Evolutionary conservation across 2,329 filamentous ascomycete genomes (phyloP).

Genomic region (Fusarium compactum): DNA sequence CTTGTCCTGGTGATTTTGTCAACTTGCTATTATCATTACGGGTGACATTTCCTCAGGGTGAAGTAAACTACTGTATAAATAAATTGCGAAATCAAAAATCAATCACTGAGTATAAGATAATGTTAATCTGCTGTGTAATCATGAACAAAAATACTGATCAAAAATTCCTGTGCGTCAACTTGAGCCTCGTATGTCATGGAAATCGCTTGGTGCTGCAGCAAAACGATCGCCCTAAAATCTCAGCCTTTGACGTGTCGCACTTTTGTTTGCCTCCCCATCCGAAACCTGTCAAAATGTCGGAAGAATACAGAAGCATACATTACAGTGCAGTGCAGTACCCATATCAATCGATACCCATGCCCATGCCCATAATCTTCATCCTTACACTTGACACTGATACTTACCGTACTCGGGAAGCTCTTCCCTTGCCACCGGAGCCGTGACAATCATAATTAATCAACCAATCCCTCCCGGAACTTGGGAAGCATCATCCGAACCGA

Average conservation of each 20-base stretch:
- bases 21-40: slow-evolving; percentile 13
- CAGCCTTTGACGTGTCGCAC: slow-evolving; percentile 29
- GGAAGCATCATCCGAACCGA: slow-evolving; percentile 42
- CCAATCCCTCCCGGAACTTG: slow-evolving; percentile 34
- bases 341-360: neutral
- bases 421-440: slow-evolving; percentile 28
- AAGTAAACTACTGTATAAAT: neutral
- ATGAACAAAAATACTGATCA: slow-evolving; percentile 9
- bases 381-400: neutral
- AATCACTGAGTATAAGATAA: neutral
- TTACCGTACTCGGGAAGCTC: slow-evolving; percentile 31
- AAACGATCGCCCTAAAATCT: slow-evolving; percentile 16
- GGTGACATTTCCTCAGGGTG: slow-evolving; percentile 9
- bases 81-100: neutral
- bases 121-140: neutral
- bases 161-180: slow-evolving; percentile 4
- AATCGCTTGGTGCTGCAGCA: neutral
- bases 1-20: slow-evolving; percentile 27
- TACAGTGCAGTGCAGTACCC: neutral
- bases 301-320: slow-evolving; percentile 11
- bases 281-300: slow-evolving; percentile 39
- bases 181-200: slow-evolving; percentile 17
- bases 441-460: slow-evolving; percentile 25
- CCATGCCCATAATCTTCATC: slow-evolving; percentile 8
- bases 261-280: slow-evolving; percentile 20